Evolutionary conservation across 2,329 filamentous ascomycete species (phyloP).

Genomic region (Neopestalotiopsis sp.): DNA sequence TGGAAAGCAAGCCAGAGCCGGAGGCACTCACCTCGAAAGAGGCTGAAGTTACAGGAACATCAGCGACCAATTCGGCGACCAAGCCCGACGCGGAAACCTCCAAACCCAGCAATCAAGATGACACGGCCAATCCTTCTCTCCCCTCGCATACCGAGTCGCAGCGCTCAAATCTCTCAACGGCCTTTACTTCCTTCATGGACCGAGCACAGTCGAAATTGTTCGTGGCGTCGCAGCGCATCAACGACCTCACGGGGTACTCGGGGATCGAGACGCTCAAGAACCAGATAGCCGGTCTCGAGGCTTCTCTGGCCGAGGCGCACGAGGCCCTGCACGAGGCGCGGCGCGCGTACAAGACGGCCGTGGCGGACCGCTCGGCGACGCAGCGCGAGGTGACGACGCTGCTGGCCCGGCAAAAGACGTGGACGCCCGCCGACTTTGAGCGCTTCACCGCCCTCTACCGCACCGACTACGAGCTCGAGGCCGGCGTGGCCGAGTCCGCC

Average conservation of each 20-base stretch:
- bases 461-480: constrained; percentile 91
- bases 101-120: not conserved
- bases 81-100: constrained; percentile 10
- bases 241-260: constrained; percentile 92
- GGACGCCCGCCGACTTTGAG: constrained; percentile 86
- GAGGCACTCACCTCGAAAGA: constrained; percentile 4
- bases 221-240: constrained; percentile 84
- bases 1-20: constrained; percentile 15
- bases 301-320: constrained; percentile 64
- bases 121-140: not conserved
- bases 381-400: constrained; percentile 96
- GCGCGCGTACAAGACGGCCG: constrained; percentile 80
- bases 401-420: constrained; percentile 91
- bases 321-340: constrained; percentile 73
- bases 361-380: constrained; percentile 81
- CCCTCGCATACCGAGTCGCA: constrained; percentile 39
- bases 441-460: constrained; percentile 93
- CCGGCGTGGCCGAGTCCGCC: constrained; percentile 76
- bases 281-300: constrained; percentile 74
- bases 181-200: constrained; percentile 81
- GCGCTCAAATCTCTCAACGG: constrained; percentile 47
- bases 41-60: constrained; percentile 14
- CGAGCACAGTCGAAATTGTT: constrained; percentile 85
- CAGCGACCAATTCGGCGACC: constrained; percentile 18
- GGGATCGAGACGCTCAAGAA: constrained; percentile 85